Percentiles rank a stretch among this genome's conserved stretches.
Conservation (phyloP, 2,329 filamentous ascomycete species). For the Lecanicillium sp. region DNA sequence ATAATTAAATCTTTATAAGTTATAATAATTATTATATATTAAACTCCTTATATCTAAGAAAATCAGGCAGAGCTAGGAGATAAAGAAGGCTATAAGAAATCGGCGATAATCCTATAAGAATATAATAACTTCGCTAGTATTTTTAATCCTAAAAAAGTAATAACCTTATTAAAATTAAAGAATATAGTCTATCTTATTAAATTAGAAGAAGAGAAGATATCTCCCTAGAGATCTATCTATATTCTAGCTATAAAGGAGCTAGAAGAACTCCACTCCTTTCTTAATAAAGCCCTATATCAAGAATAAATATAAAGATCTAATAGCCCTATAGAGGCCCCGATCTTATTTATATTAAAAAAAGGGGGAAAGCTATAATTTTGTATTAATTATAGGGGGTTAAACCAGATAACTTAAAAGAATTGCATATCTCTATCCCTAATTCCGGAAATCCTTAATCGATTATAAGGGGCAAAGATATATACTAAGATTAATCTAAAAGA, state of each 20-base stretch:
- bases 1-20: no score
- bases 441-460: constrained; percentile 6
- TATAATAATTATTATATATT: no score
- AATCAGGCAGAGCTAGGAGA: no score
- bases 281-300: no score
- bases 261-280: constrained; percentile 7
- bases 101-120: constrained; percentile 1
- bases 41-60: no score
- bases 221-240: constrained; percentile 7
- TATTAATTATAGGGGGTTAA: constrained; percentile 11
- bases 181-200: constrained; percentile 8
- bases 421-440: constrained; percentile 8
- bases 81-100: neutral
- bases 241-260: constrained; percentile 7
- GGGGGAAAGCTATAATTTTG: no score
- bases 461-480: constrained; percentile 5
- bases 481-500: constrained; percentile 10
- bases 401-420: constrained; percentile 10
- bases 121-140: constrained; percentile 1
- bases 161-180: neutral
- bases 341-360: no score
- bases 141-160: constrained; percentile 4
- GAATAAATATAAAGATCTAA: no score
- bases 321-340: no score
- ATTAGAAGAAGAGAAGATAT: constrained; percentile 1